Base-by-base conservation (phyloP, 345 rosid species). In the Melastoma malabathricum region DNA sequence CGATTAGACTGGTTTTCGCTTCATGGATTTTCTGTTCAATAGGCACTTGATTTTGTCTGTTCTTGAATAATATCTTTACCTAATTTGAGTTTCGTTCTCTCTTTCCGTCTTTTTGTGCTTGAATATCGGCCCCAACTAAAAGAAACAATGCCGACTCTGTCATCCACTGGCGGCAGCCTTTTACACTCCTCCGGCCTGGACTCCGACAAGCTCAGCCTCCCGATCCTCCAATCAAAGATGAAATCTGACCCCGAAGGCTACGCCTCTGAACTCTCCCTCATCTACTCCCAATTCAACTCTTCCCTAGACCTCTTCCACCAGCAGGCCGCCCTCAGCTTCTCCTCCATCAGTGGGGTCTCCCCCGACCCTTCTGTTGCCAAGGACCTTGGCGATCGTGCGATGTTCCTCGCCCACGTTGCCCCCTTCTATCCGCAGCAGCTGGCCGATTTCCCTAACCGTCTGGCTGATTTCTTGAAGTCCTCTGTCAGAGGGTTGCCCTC, bases 161-260 rank as follows among this genome's bases (percentile, higher is more conserved):
- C 38, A 9, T 31, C 38, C 38, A 9, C 38, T 9, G 38, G 9
- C 38, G 38, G 38, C 38, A 31, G 4, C 38, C 38, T 5, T 5
- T 9, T 31, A 31, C 7, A 31, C 38, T 31, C 95, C 3, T 75
- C 97, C 6, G 90, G 98, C 27, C 78, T 82, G 66, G 64, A 74
- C 69, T 76, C 94, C 2, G 95, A 82, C 65, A 88, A 76, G 70
- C 52, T 88, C 44, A 84, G 82, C 50, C 83, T 88, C 0, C 77
- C 77, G 12, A 16, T 66, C 6, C 90, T 84, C 44, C 95, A 81
- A 46, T 82, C 86, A 2, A 88, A 88, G 67, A 82, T 92, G 84
- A 88, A 92, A 49, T 55, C 65, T 41, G 98, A 92, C 56, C 95
- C 98, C 0, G 85, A 87, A 20, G 95, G 97, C 16, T 92, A 88